phyloP scores from a whole-genome alignment of 768 basidiomycete species.

The Lactarius indigo region DNA sequence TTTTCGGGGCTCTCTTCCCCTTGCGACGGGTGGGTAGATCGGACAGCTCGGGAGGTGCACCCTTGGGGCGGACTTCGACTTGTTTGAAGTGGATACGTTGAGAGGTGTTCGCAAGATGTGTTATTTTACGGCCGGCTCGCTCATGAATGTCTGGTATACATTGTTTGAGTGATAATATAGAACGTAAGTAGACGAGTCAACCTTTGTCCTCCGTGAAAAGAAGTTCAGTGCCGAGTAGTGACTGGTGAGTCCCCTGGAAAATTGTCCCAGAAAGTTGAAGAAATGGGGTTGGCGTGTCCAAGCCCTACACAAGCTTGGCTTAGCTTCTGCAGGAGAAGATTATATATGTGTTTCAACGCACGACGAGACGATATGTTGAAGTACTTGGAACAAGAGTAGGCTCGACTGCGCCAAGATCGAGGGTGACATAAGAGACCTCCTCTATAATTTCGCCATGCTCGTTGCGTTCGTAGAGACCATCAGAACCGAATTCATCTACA shows the following conservation, averaged over 20 bases:
- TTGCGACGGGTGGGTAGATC: not conserved
- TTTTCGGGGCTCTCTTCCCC: slow-evolving; percentile 4
- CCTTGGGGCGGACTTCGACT: slow-evolving; percentile 53
- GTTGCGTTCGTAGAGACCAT: slow-evolving; percentile 60
- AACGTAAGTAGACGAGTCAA: slow-evolving; percentile 24
- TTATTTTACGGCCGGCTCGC: slow-evolving; percentile 47
- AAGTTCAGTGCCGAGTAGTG: slow-evolving; percentile 70
- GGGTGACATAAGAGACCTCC: slow-evolving; percentile 62
- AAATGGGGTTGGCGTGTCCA: slow-evolving; percentile 75
- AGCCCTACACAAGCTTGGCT: slow-evolving; percentile 40
- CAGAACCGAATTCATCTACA: slow-evolving; percentile 63
- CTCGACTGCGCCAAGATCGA: slow-evolving; percentile 70
- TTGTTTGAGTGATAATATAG: not conserved
- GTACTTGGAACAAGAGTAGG: slow-evolving; percentile 73
- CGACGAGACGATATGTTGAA: slow-evolving; percentile 68
- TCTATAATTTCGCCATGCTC: slow-evolving; percentile 38
- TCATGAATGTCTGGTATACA: slow-evolving; percentile 41
- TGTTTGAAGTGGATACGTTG: slow-evolving; percentile 72
- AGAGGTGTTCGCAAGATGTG: slow-evolving; percentile 58
- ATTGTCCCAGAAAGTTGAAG: slow-evolving; percentile 74
- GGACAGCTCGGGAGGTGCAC: not conserved
- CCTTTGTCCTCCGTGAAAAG: slow-evolving; percentile 70
- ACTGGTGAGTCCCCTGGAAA: slow-evolving; percentile 64
- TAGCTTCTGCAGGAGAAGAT: not conserved
- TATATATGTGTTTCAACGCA: slow-evolving; percentile 36